phyloP scores from a whole-genome alignment of 352 stramenopile genomes.

The Phytopythium litorale region DNA sequence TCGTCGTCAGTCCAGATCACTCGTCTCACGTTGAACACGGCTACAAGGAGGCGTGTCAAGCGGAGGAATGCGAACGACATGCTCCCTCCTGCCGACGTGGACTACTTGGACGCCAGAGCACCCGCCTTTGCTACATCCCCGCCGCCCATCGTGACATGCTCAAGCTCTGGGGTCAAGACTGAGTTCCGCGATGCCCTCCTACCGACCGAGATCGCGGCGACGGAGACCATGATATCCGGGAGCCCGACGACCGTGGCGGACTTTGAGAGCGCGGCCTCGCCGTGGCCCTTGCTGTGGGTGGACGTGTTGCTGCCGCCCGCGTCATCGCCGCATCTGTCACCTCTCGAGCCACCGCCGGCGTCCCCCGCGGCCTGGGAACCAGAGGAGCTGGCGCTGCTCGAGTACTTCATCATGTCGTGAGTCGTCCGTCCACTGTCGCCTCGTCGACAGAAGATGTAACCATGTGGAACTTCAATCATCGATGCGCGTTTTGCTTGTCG shows the following conservation, averaged over 20 bases:
- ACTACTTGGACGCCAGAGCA: not conserved
- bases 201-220: slow-evolving; percentile 1
- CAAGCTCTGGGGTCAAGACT: not conserved
- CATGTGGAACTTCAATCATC: not conserved
- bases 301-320: slow-evolving; percentile 7
- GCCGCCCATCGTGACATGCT: not conserved
- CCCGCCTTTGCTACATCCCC: not conserved
- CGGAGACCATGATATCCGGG: slow-evolving; percentile 11
- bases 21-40: not conserved
- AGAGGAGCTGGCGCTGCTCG: slow-evolving; percentile 59
- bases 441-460: not conserved
- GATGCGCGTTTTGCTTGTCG: too few species aligned
- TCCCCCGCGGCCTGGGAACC: slow-evolving; percentile 25
- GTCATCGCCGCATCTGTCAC: not conserved
- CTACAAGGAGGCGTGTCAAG: not conserved
- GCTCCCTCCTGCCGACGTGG: not conserved
- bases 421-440: not conserved
- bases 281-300: slow-evolving; percentile 8
- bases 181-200: not conserved
- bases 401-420: slow-evolving; percentile 67
- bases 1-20: not conserved
- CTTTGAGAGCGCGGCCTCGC: slow-evolving; percentile 15
- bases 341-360: slow-evolving; percentile 1
- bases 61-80: not conserved
- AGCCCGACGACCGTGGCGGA: slow-evolving; percentile 23